A percentile compares a stretch with the other conserved stretches of the same genome.
phyloP scores from a whole-genome alignment of 257 asterid genomes.

The Eucommia ulmoides region DNA sequence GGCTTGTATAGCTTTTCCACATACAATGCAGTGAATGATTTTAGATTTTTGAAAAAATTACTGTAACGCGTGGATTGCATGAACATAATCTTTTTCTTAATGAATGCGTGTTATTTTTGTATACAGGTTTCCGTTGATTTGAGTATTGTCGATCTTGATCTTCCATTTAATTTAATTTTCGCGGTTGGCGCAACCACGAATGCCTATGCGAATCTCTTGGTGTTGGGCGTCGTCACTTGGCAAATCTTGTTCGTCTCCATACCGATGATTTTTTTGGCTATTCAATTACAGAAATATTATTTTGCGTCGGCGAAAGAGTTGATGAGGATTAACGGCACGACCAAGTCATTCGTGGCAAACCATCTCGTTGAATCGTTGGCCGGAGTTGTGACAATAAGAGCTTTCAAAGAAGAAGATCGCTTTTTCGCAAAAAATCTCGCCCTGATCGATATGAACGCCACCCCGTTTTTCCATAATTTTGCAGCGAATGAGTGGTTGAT shows the following conservation, averaged over 20 bases:
- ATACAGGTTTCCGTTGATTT: slow-evolving; percentile 75
- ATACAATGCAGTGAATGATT: no score
- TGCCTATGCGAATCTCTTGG: no score
- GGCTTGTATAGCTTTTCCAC: no score
- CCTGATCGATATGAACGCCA: neutral
- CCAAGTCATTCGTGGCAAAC: neutral
- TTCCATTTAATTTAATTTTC: no score
- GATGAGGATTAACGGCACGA: neutral
- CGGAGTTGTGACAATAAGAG: neutral
- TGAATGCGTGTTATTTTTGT: neutral
- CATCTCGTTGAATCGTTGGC: neutral
- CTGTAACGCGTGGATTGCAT: no score
- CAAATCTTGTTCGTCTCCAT: neutral
- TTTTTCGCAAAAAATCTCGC: neutral
- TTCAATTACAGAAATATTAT: slow-evolving; percentile 23
- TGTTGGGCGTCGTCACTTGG: neutral
- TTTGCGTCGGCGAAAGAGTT: slow-evolving; percentile 9
- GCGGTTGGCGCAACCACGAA: neutral
- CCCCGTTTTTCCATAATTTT: neutral
- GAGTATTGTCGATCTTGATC: slow-evolving; percentile 44
- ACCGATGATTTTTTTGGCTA: slow-evolving; percentile 20
- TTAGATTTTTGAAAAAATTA: no score
- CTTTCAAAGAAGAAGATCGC: neutral
- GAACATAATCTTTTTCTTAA: slow-evolving; percentile 4
- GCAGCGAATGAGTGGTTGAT: slow-evolving; percentile 12